Percentiles rank a stretch among this genome's conserved stretches.
Conservation (phyloP, 2,329 filamentous ascomycete genomes). For the Pseudogymnoascus sp. region DNA sequence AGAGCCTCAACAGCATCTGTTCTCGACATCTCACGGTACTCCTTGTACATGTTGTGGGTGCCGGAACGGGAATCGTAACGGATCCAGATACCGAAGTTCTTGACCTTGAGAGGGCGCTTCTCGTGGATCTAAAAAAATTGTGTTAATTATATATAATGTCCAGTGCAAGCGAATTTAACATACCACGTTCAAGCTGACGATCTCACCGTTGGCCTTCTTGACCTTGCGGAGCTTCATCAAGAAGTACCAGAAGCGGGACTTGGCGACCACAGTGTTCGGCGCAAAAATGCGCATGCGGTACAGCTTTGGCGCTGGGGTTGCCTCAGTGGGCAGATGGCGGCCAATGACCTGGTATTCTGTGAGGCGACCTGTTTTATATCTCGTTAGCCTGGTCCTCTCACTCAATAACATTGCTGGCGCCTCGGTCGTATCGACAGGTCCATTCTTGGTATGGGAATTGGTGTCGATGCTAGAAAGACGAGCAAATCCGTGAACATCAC, state of each 20-base stretch:
- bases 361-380: constrained; percentile 73
- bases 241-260: constrained; percentile 99
- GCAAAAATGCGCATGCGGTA: constrained; percentile 99
- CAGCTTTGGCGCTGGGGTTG: constrained; percentile 94
- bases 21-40: constrained; percentile 98
- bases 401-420: neutral
- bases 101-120: constrained; percentile 99
- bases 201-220: constrained; percentile 99
- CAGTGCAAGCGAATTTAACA: constrained; percentile 32
- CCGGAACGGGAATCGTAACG: constrained; percentile 99
- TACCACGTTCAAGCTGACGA: constrained; percentile 94
- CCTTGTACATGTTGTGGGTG: constrained; percentile 99
- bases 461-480: neutral
- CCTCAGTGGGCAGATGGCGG: constrained; percentile 96
- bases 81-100: constrained; percentile 99
- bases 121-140: constrained; percentile 67
- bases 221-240: constrained; percentile 98
- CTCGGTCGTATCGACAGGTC: neutral
- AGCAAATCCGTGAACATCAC: neutral
- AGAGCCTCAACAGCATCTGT: constrained; percentile 91
- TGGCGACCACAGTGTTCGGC: constrained; percentile 94
- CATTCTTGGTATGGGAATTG: neutral
- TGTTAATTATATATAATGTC: constrained; percentile 17
- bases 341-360: constrained; percentile 99
- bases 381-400: constrained; percentile 26